Base-by-base conservation (phyloP, 225 moss, liverwort and hornwort species). In the Bryoerythrophyllum caledonicum region DNA sequence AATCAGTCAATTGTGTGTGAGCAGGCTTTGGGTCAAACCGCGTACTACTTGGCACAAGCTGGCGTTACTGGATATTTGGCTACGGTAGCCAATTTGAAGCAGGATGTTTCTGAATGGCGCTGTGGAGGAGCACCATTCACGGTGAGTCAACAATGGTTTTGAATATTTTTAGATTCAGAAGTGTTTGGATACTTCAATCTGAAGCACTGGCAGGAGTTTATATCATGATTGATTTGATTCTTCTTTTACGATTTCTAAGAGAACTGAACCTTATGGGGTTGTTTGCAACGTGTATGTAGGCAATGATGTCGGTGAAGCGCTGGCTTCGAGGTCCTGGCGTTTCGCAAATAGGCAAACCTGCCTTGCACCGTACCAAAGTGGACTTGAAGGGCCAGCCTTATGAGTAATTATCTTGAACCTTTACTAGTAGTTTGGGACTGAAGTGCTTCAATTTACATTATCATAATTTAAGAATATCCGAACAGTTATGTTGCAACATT, bases 291-390 rank as follows among this genome's bases (percentile, higher is more conserved):
- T 65, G 6, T 52, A 32, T 62, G 71, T 78, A 96, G 96, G 96
- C 95, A 60, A 99, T 99, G 97, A 95, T 99, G 97, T 91, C 97
- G 34, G 97, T 99, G 40, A 99, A 99, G 75, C 82, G 97, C 71
- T 99, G 97, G 97, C 82, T 99, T 5, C 82, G 97, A 63, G 97
- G 95, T 65, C 95, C 97, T 75, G 97, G 97, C 77, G 95, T 99
- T 67, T 91, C 97, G 25, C 97, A 91, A 78, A 93, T 99, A 20
- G 97, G 97, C 71, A 99, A 99, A 79, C 97, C 97, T 72, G 90
- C 95, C 37, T 75, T 99, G 72, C 97, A 99, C 82, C 83, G 90
- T 63, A 84, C 95, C 65, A 99, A 93, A 88, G 95, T 99, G 83
- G 97, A 99, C 79, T 73, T 99, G 84, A 93, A 89, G 88, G 95